Percentiles rank a stretch among this genome's conserved stretches.
Evolutionary conservation across 2,329 filamentous ascomycete species (phyloP).

Genomic region (Clarireedia homoeocarpa): DNA sequence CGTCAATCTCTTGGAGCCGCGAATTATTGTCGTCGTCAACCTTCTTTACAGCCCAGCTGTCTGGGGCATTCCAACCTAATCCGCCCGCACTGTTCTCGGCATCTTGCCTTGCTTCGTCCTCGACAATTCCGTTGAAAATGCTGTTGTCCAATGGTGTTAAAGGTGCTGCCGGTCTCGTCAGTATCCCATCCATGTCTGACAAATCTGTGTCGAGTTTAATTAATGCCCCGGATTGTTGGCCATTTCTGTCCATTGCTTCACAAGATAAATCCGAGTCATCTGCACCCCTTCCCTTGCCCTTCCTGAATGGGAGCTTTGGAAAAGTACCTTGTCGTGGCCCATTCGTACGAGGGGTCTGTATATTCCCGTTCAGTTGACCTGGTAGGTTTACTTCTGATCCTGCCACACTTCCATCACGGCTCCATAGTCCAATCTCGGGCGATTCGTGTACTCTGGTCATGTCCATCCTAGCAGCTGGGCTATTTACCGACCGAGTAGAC

Average conservation of each 20-base stretch:
- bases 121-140: constrained; percentile 37
- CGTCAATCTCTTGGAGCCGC: constrained; percentile 55
- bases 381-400: constrained; percentile 23
- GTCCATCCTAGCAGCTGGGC: constrained; percentile 23
- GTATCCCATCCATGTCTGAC: constrained; percentile 83
- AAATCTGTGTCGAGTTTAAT: constrained; percentile 84
- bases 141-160: constrained; percentile 62
- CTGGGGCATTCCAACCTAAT: constrained; percentile 82
- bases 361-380: constrained; percentile 15
- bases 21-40: constrained; percentile 55
- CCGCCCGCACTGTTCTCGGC: constrained; percentile 18
- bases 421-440: constrained; percentile 24
- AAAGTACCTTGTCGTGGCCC: constrained; percentile 25
- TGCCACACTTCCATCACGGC: constrained; percentile 24
- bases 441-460: constrained; percentile 19
- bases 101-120: constrained; percentile 34
- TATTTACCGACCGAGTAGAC: constrained; percentile 44
- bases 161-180: constrained; percentile 60
- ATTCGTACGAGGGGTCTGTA: constrained; percentile 11
- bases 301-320: constrained; percentile 54
- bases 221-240: constrained; percentile 38
- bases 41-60: constrained; percentile 90
- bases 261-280: constrained; percentile 49
- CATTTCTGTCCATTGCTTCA: constrained; percentile 19
- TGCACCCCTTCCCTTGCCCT: constrained; percentile 43